Evolutionary conservation across 495 filamentous ascomycete species (phyloP), one percentile per base, ranked within the genome.

Genomic region (Penicillium ucsense): DNA sequence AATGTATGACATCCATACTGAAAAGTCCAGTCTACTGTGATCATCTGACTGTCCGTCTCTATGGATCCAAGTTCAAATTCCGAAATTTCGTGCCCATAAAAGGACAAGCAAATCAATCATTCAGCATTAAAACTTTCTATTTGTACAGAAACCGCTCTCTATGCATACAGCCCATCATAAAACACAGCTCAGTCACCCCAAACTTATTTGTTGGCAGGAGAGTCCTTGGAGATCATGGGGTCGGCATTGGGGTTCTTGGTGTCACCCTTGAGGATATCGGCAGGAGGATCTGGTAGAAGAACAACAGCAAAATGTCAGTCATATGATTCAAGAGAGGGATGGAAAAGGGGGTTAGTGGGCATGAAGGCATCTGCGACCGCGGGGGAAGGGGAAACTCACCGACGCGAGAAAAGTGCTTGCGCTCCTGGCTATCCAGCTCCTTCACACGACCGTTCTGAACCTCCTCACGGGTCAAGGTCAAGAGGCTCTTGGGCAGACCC

Each of bases 401-500:
- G 66, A 84, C 81, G 50, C 88, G 68, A n/a, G 86, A 83, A 63
- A 87, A 90, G 63, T 85, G 74, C 60, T 80, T 81, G 46, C 79
- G 77, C 66, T 85, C 79, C 40, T 81, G 73, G 59, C 80, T 81
- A 51, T 83, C 82, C 53, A 83, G 73, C 44, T 80, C 79, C 53
- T 76, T 77, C n/a, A 85, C 68, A 67, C 81, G 83, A 27, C 88
- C 88, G 50, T 71, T 77, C 70, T 92, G 85, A 35, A 95, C 85
- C 45, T 94, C 83, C 49, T 80, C 75, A 45, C 89, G 74, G 9
- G 82, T 85, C 30, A 85, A 73, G 5, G 67, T 67, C 40, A 89
- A 70, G 70, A 91, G 84, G 27, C 76, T 80, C 67, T 84, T 80
- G 28, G 89, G 84, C 47, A 95, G 74, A 43, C 89, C 89, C 89